Base-by-base conservation (phyloP, 495 filamentous ascomycete species). In the Penicillium maclennaniae region DNA sequence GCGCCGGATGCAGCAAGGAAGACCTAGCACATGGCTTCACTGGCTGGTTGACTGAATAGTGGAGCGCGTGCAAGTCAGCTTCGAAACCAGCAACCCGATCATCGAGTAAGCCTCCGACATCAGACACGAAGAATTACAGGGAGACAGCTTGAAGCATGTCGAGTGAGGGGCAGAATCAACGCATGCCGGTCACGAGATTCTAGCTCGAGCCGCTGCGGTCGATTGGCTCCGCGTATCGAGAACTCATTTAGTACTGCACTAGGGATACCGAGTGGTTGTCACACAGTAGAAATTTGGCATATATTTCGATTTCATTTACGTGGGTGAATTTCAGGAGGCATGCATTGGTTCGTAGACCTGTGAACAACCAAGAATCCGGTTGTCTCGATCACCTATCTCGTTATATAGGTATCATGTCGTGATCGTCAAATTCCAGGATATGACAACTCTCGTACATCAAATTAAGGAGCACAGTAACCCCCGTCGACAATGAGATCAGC, bases 401-500 rank as follows among this genome's bases (percentile, higher is more conserved):
- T 42, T 14, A 20, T 37, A 19, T 38, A 20, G 25, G 15, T 19
- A 31, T 41, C 47, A 12, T 27, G 21, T 21, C n/a, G 37, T 41
- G 41, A 49, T 14, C 7, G 8, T 40, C 38, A 40, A 7, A 2
- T 12, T 2, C 38, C 7, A 14, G n/a, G n/a, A n/a, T n/a, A n/a
- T n/a, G n/a, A n/a, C n/a, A n/a, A 6, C 17, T 7, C 38, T 6
- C 7, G 31, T 12, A 34, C 10, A 34, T 17, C 45, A 23, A 51
- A 51, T 45, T 57, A 72, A 26, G 69, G 69, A n/a, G 68, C 62
- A 45, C 66, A 69, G 61, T 75, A 76, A 19, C 74, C 74, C 38
- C 88, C 88, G 61, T 92, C 88, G 31, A 89, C 80, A 25, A 87
- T 68, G 21, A 92, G 69, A 63, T 92, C 87, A 5, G 77, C 76